Conservation (phyloP, 352 stramenopile species). For the Pythium brachiatum region DNA sequence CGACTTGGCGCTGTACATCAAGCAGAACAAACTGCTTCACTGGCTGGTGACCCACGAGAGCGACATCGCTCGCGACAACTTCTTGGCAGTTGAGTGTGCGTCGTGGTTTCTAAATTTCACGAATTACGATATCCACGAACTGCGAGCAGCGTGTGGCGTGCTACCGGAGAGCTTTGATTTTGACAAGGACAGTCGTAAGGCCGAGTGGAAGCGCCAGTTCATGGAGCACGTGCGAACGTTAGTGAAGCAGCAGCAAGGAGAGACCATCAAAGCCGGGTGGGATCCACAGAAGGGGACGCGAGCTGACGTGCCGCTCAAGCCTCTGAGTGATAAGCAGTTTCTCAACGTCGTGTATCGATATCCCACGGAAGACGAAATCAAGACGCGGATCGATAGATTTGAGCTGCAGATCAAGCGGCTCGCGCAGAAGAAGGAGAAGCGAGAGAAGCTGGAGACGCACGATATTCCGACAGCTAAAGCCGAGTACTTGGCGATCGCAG, state of each 20-base stretch:
- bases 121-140: conserved; percentile 62
- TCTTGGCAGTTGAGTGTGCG: conserved; percentile 60
- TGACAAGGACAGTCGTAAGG: conserved; percentile 73
- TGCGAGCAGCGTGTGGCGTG: conserved; percentile 47
- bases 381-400: conserved; percentile 49
- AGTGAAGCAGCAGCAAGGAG: conserved; percentile 50
- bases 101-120: conserved; percentile 66
- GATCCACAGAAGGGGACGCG: conserved; percentile 39
- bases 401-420: conserved; percentile 55
- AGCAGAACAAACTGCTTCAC: conserved; percentile 73
- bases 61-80: conserved; percentile 68
- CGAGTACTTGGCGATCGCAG: conserved; percentile 72
- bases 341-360: conserved; percentile 74
- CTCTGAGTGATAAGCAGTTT: conserved; percentile 52
- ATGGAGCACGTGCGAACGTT: conserved; percentile 60
- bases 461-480: conserved; percentile 67
- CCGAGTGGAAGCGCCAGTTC: conserved; percentile 55
- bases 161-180: conserved; percentile 65
- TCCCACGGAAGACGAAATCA: conserved; percentile 61
- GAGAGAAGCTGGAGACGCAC: conserved; percentile 38
- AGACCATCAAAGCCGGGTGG: conserved; percentile 65
- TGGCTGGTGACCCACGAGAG: conserved; percentile 75
- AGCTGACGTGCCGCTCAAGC: conserved; percentile 52
- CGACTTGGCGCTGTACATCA: conserved; percentile 74
- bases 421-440: conserved; percentile 36